A percentile compares a stretch with the other conserved stretches of the same genome.
phyloP scores from a whole-genome alignment of 345 rosid genomes.

The Acer negundo region DNA sequence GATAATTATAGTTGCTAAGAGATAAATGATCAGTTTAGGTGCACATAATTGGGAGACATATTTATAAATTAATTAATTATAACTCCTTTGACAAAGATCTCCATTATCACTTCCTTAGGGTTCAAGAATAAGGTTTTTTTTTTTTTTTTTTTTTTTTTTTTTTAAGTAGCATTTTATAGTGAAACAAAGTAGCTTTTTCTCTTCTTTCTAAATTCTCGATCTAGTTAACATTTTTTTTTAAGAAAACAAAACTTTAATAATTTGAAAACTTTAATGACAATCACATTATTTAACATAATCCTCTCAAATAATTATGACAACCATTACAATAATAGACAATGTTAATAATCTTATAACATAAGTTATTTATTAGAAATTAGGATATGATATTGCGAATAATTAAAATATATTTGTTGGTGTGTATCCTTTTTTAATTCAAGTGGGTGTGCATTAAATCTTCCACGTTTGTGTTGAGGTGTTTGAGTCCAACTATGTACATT shows the following conservation, averaged over 20 bases:
- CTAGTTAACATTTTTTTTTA: too few relatives aligned
- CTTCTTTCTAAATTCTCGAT: not conserved
- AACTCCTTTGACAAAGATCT: not conserved
- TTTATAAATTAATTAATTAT: too few relatives aligned
- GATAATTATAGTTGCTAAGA: not conserved
- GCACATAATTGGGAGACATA: not conserved
- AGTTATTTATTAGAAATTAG: too few relatives aligned
- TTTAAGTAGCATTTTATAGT: not conserved
- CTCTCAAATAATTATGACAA: not conserved
- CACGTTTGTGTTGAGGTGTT: too few relatives aligned
- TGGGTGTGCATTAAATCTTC: too few relatives aligned
- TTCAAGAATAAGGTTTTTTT: not conserved
- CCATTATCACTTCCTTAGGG: not conserved
- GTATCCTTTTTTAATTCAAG: too few relatives aligned
- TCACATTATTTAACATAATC: not conserved
- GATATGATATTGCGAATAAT: too few relatives aligned
- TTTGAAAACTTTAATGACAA: not conserved
- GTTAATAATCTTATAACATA: too few relatives aligned
- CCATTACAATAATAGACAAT: not conserved
- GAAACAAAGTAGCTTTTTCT: not conserved
- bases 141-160: too few relatives aligned
- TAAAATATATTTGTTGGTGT: too few relatives aligned
- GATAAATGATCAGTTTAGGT: not conserved
- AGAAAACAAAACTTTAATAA: not conserved
- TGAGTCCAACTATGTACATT: too few relatives aligned